These are phyloP conservation scores for Magnolia changhungtana DNA, from an alignment of 164 flowering plant species.

Conservation along the genomic window DNA sequence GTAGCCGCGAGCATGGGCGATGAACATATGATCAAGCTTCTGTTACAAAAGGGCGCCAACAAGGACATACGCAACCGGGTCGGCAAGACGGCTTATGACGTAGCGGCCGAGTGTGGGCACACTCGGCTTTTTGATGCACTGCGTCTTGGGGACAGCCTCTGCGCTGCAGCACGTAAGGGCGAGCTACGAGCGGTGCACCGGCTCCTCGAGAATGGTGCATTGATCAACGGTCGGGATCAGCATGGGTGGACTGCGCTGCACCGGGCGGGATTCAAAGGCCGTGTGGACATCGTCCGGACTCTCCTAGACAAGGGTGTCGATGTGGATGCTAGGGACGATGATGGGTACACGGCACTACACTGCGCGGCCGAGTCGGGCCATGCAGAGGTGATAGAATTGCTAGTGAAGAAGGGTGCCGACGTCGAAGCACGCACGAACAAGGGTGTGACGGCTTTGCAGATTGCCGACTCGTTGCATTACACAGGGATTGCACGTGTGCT, in stretches of 20 bases:
- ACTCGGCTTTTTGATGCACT: constrained; percentile 48
- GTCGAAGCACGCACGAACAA: constrained; percentile 54
- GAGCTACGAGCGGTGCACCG: constrained; percentile 44
- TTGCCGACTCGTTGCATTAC: constrained; percentile 54
- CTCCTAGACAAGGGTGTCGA: constrained; percentile 52
- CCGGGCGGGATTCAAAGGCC: constrained; percentile 63
- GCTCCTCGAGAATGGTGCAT: constrained; percentile 55
- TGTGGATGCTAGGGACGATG: constrained; percentile 54
- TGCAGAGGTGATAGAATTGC: constrained; percentile 49
- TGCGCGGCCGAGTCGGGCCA: constrained; percentile 70
- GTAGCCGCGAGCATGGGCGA: constrained; percentile 55
- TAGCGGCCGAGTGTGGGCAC: constrained; percentile 60
- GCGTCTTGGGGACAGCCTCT: constrained; percentile 51
- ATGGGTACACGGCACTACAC: constrained; percentile 71
- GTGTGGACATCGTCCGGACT: constrained; percentile 31
- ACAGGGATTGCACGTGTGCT: constrained; percentile 51
- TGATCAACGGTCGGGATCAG: constrained; percentile 60
- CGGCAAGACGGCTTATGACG: constrained; percentile 63
- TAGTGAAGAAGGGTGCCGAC: constrained; percentile 64
- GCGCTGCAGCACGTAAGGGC: constrained; percentile 58
- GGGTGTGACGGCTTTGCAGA: constrained; percentile 49
- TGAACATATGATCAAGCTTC: constrained; percentile 56
- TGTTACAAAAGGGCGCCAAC: constrained; percentile 64
- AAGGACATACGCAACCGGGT: constrained; percentile 47
- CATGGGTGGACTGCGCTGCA: constrained; percentile 75